These are phyloP conservation scores for Salix udensis DNA, from an alignment of 345 rosid genomes.

Conservation along the genomic window DNA sequence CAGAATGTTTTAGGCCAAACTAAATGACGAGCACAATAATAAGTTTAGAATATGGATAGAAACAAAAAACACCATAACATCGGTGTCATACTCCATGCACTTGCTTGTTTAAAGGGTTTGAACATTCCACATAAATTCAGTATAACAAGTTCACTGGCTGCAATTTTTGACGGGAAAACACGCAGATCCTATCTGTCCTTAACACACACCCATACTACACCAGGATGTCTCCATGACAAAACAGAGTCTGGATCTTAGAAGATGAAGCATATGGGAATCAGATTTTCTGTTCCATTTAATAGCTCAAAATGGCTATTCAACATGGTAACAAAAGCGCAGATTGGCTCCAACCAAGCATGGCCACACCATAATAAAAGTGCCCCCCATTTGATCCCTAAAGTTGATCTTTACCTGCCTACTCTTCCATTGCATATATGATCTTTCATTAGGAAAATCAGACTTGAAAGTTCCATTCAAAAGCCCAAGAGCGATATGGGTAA, in stretches of 20 bases:
- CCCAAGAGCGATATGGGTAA: constrained; percentile 71
- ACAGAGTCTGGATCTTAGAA: not conserved
- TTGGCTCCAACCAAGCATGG: too few relatives aligned
- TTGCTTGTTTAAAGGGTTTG: too few relatives aligned
- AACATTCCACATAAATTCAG: too few relatives aligned
- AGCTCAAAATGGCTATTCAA: too few relatives aligned
- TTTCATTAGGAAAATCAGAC: constrained; percentile 80
- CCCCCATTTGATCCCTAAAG: not conserved
- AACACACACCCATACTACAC: too few relatives aligned
- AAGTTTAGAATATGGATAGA: not conserved
- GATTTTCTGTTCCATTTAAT: not conserved
- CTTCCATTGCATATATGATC: constrained; percentile 79
- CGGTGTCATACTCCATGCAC: too few relatives aligned
- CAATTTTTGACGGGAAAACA: too few relatives aligned
- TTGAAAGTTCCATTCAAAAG: constrained; percentile 73
- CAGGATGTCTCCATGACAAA: not conserved
- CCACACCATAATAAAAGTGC: not conserved
- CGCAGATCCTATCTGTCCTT: too few relatives aligned
- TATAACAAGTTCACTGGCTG: too few relatives aligned
- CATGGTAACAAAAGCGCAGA: too few relatives aligned
- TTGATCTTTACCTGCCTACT: constrained; percentile 64
- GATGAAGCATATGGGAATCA: not conserved
- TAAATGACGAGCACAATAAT: not conserved
- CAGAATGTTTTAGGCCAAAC: not conserved
- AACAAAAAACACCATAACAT: not conserved